Evolutionary conservation across 805 yeast genomes (phyloP).

Genomic region (Candida patagonica): DNA sequence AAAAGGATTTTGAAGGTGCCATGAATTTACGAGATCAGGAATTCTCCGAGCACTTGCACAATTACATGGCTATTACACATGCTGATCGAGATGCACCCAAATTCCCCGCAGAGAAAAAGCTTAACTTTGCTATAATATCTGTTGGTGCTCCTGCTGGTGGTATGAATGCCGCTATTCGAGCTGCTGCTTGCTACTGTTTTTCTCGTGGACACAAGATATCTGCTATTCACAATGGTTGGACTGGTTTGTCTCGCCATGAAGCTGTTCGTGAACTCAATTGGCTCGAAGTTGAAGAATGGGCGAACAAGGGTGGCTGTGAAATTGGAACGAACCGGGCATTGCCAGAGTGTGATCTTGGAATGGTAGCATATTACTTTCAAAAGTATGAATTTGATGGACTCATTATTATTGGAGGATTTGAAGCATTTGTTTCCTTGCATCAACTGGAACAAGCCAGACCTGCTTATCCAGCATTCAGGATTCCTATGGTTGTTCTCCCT

Average conservation of each 20-base stretch:
- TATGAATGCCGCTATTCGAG: constrained; percentile 81
- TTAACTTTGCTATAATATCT: constrained; percentile 76
- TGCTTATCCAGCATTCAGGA: constrained; percentile 81
- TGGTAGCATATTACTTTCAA: constrained; percentile 88
- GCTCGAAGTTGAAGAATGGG: constrained; percentile 86
- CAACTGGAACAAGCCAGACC: constrained; percentile 70
- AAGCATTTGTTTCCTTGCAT: constrained; percentile 81
- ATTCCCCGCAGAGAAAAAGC: constrained; percentile 51
- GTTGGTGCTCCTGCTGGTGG: constrained; percentile 99
- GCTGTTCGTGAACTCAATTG: constrained; percentile 66
- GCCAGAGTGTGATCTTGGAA: constrained; percentile 78
- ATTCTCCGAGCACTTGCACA: constrained; percentile 68
- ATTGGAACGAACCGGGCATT: constrained; percentile 90
- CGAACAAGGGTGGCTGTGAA: constrained; percentile 86
- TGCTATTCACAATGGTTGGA: constrained; percentile 89
- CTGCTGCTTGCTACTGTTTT: constrained; percentile 83
- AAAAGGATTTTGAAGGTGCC: constrained; percentile 75
- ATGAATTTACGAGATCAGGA: constrained; percentile 81
- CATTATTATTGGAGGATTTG: constrained; percentile 91
- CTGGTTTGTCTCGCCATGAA: constrained; percentile 86
- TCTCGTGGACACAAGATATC: constrained; percentile 84
- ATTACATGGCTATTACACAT: constrained; percentile 61
- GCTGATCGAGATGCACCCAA: constrained; percentile 54
- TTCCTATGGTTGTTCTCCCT: constrained; percentile 89
- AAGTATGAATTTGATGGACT: constrained; percentile 82